These are phyloP conservation scores for Aspergillus thermomutatus DNA, from an alignment of 2,329 filamentous ascomycete genomes.

Conservation along the genomic window DNA sequence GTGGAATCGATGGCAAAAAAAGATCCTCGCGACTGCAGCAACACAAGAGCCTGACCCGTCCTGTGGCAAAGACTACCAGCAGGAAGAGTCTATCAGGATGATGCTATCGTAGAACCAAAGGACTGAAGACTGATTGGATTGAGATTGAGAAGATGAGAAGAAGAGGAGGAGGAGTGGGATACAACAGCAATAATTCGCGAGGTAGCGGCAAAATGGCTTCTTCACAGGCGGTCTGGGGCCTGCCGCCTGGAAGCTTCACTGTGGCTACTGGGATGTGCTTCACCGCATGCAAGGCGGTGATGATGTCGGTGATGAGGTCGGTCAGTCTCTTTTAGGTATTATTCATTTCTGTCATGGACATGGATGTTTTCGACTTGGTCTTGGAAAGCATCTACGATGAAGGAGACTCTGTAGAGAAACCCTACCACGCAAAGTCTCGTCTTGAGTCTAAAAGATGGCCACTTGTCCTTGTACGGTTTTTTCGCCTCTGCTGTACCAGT, in stretches of 20 bases:
- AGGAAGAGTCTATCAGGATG: neutral
- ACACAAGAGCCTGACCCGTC: slow-evolving; percentile 3
- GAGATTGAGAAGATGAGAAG: neutral
- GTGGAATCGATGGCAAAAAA: slow-evolving; percentile 19
- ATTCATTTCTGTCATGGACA: neutral
- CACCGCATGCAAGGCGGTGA: slow-evolving; percentile 41
- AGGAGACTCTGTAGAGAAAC: neutral
- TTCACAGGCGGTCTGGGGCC: slow-evolving; percentile 34
- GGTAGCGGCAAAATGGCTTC: slow-evolving; percentile 33
- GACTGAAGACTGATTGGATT: neutral
- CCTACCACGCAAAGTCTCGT: neutral
- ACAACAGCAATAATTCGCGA: slow-evolving; percentile 5
- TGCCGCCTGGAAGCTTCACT: slow-evolving; percentile 11
- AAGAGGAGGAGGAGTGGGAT: slow-evolving; percentile 13
- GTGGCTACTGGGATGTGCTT: slow-evolving; percentile 27
- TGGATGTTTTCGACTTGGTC: neutral
- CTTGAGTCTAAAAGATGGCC: too few relatives aligned
- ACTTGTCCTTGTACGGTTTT: neutral
- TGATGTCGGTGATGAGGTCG: slow-evolving; percentile 26
- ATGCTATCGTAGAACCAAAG: neutral
- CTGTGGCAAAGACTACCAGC: slow-evolving; percentile 3
- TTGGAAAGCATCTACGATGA: neutral
- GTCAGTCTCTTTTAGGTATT: slow-evolving; percentile 10
- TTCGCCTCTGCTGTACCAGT: neutral
- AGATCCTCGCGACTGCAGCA: slow-evolving; percentile 2